phyloP scores from a whole-genome alignment of 495 filamentous ascomycete genomes.

The Monascus purpureus region DNA sequence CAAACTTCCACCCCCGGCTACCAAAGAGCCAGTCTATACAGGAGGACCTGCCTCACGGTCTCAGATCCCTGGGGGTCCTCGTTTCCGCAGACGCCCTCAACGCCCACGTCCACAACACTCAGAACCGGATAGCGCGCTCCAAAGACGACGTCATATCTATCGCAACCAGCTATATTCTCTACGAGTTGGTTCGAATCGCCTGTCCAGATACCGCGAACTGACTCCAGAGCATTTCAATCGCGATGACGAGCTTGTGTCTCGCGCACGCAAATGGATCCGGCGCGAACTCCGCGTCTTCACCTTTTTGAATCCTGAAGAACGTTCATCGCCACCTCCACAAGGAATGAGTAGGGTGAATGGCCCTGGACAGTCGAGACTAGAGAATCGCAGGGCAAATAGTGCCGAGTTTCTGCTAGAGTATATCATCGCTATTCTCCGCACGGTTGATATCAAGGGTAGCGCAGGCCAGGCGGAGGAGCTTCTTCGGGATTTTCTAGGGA shows the following conservation, averaged over 20 bases:
- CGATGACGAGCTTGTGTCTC: slow-evolving; percentile 55
- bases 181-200: slow-evolving; percentile 71
- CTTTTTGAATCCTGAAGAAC: slow-evolving; percentile 42
- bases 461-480: slow-evolving; percentile 78
- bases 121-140: slow-evolving; percentile 42
- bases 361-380: slow-evolving; percentile 21
- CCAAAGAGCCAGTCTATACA: slow-evolving; percentile 2
- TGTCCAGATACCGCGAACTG: slow-evolving; percentile 65
- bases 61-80: slow-evolving; percentile 1
- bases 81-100: slow-evolving; percentile 7
- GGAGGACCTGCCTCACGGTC: slow-evolving; percentile 1
- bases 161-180: slow-evolving; percentile 61
- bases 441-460: slow-evolving; percentile 76
- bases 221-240: slow-evolving; percentile 50
- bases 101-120: slow-evolving; percentile 10
- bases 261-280: slow-evolving; percentile 77
- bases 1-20: slow-evolving; percentile 20
- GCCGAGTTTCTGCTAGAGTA: slow-evolving; percentile 87
- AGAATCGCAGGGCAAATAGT: slow-evolving; percentile 49
- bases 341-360: slow-evolving; percentile 10
- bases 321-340: slow-evolving; percentile 2
- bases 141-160: slow-evolving; percentile 63
- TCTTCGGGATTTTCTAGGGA: slow-evolving; percentile 72
- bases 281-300: slow-evolving; percentile 80
- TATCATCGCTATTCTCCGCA: slow-evolving; percentile 75